A percentile compares a stretch with the other conserved stretches of the same genome.
Evolutionary conservation across 1,284 basidiomycete genomes (phyloP).

Genomic region (Rhodotorula mucilaginosa): DNA sequence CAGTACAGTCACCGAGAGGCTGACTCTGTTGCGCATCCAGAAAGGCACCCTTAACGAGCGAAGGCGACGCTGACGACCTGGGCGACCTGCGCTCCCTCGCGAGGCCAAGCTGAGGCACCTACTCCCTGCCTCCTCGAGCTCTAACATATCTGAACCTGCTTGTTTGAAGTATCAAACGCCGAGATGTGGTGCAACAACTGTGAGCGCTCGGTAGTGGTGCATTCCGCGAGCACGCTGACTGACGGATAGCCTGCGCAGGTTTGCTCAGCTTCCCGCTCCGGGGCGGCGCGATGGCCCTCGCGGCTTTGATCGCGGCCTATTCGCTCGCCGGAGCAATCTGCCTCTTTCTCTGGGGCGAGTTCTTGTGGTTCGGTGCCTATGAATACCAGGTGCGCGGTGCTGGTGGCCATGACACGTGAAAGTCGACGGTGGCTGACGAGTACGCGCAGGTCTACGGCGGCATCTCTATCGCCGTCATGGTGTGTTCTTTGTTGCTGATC

Average conservation of each 20-base stretch:
- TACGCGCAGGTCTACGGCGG: conserved; percentile 22
- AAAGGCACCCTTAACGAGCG: no score
- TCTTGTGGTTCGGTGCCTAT: conserved; percentile 20
- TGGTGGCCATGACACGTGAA: neutral
- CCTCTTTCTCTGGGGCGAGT: conserved; percentile 31
- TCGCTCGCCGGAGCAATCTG: conserved; percentile 25
- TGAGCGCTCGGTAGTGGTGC: neutral
- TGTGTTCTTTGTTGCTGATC: conserved; percentile 12
- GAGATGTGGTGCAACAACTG: conserved; percentile 39
- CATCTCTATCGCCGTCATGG: conserved; percentile 23
- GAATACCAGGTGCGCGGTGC: neutral
- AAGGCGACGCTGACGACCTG: no score
- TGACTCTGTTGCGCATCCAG: no score
- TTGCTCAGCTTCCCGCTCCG: conserved; percentile 32
- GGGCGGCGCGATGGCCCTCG: conserved; percentile 26
- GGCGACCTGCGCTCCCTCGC: no score
- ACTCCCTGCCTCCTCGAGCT: no score
- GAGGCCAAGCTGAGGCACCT: no score
- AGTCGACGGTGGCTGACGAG: neutral
- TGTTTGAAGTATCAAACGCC: no score
- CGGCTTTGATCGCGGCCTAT: conserved; percentile 25
- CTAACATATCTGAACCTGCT: neutral
- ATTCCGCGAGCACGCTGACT: no score
- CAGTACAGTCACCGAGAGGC: no score
- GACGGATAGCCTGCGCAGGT: neutral